Evolutionary conservation across 2,329 filamentous ascomycete species (phyloP), one percentile per base, ranked within the genome.

Genomic region (Parascedosporium putredinis): DNA sequence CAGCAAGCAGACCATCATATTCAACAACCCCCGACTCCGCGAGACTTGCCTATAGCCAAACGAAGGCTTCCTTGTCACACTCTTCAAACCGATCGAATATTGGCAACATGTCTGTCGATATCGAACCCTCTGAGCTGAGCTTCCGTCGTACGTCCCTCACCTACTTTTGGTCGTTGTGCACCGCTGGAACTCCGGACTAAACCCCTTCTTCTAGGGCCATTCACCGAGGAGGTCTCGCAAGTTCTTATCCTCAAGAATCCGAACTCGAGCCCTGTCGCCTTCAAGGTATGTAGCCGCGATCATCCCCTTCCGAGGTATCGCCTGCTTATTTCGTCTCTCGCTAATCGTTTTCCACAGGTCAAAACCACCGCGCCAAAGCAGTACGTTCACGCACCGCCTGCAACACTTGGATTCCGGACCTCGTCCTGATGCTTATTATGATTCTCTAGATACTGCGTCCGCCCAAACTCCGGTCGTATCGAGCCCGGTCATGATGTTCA

Each of bases 361-460:
- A 98, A 98, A 82, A 98, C 93, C 45, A 98, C 93, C 55, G 93
- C 93, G 46, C 93, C 93, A 29, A 97, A 97, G 73, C 93, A 97
- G 91, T 98, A 86, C 63, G 85, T 68, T 55, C 58, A 53, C 34
- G 29, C 54, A 31, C 46, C 49, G 31, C 47, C 43, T 14, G 23
- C 18, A 16, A 20, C n/a, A 36, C 44, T 40, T 31, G 7, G 45
- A n/a, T n/a, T n/a, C n/a, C n/a, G n/a, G n/a, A n/a, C n/a, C 51
- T 51, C 49, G 45, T 46, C n/a, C 9, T 7, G 12, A 29, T 40
- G 16, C 14, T 40, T 10, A 25, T 20, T 23, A 2, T 54, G 51
- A 45, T 56, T 34, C 61, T 31, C 27, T 31, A 96, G 91, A 75
- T 98, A 98, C 73, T 97, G 93, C 67, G 91, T 97, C 52, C 84